phyloP scores from a whole-genome alignment of 345 rosid genomes.

The Lepidium aucheri region DNA sequence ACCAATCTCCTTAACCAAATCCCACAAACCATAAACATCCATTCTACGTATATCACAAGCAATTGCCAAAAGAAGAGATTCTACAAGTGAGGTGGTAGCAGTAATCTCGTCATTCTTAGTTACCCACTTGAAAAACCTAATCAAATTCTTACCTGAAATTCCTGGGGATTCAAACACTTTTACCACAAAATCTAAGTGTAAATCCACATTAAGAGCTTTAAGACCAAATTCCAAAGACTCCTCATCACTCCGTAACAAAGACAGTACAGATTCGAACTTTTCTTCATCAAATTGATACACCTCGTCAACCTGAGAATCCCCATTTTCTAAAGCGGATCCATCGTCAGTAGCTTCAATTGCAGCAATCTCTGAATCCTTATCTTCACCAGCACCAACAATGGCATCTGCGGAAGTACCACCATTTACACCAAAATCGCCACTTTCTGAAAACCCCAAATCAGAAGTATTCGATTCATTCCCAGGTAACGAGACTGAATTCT shows the following conservation, averaged over 20 bases:
- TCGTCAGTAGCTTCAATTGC: background rate
- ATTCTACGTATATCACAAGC: constrained; percentile 35
- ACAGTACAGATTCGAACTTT: constrained; percentile 48
- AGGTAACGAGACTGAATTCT: constrained; percentile 6
- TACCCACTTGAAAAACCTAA: constrained; percentile 61
- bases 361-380: constrained; percentile 7
- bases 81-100: constrained; percentile 32
- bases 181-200: constrained; percentile 41
- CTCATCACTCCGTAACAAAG: constrained; percentile 59
- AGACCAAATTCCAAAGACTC: constrained; percentile 51
- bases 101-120: constrained; percentile 25
- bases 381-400: constrained; percentile 5
- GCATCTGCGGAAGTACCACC: background rate
- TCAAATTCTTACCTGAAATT: constrained; percentile 45
- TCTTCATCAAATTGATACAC: constrained; percentile 40
- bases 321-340: constrained; percentile 10
- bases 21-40: constrained; percentile 62
- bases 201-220: constrained; percentile 32
- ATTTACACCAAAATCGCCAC: constrained; percentile 18
- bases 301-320: constrained; percentile 16
- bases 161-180: constrained; percentile 51
- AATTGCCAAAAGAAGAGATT: constrained; percentile 41
- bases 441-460: constrained; percentile 6
- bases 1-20: constrained; percentile 53
- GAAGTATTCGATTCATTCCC: background rate